Percentiles rank a stretch among this genome's conserved stretches.
Evolutionary conservation across 2,329 filamentous ascomycete species (phyloP).

Genomic region (Conoideocrella luteorostrata): DNA sequence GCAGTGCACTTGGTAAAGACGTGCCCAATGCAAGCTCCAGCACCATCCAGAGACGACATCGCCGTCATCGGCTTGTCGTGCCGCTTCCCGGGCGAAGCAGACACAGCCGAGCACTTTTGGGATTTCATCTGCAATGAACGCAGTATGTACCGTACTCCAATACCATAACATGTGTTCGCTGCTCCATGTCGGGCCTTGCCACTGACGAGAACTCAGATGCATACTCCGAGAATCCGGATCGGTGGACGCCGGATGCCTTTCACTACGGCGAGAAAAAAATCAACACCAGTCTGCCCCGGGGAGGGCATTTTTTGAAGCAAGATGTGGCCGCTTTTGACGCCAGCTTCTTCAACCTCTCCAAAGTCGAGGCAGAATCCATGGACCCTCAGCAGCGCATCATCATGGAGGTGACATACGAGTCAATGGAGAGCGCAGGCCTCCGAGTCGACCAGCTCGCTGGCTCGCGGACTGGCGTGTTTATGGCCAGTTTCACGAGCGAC

Average conservation of each 20-base stretch:
- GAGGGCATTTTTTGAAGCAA: slow-evolving; percentile 27
- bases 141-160: slow-evolving; percentile 9
- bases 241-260: neutral
- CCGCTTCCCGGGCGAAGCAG: slow-evolving; percentile 24
- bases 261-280: neutral
- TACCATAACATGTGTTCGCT: too few relatives aligned
- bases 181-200: too few relatives aligned
- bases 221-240: neutral
- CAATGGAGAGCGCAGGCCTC: slow-evolving; percentile 41
- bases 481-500: neutral
- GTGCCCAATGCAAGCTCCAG: neutral
- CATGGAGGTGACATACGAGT: slow-evolving; percentile 42
- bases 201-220: neutral
- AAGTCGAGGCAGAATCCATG: slow-evolving; percentile 32
- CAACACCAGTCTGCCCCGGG: slow-evolving; percentile 13
- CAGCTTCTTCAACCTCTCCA: slow-evolving; percentile 37
- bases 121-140: slow-evolving; percentile 10
- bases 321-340: slow-evolving; percentile 38
- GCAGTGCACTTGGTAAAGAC: too few relatives aligned
- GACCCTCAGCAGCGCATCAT: slow-evolving; percentile 43
- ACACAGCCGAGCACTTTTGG: slow-evolving; percentile 20
- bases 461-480: slow-evolving; percentile 36
- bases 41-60: neutral
- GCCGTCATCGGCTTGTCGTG: slow-evolving; percentile 23
- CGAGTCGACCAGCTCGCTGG: slow-evolving; percentile 37